Base-by-base conservation (phyloP, 345 rosid genomes). In the Melaleuca alternifolia region DNA sequence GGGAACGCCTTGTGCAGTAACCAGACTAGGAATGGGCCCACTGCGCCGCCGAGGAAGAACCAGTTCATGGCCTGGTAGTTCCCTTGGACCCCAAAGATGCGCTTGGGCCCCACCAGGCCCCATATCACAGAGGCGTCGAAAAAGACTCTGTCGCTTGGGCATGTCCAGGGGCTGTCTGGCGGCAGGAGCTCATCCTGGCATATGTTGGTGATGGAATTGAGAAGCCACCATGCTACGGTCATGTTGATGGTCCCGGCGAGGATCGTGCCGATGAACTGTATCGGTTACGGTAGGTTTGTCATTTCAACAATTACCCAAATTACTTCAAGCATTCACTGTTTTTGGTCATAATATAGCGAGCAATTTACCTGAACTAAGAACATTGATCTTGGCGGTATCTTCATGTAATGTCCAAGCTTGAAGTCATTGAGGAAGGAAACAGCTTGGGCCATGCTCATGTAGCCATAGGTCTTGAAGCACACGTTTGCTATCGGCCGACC, bases 331-430 rank as follows among this genome's bases (percentile, higher is more conserved):
- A 84, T 59, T 1, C 44, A 28, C 44, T 50, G 53, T 51, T 65
- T 76, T 53, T 26, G 33, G 83, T 76, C 48, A 9, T 79, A 79
- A 54, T 3, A 3, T 26, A 50, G 13, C 75, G 37, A 76, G 12
- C 76, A 85, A 89, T 50, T 48, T 91, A 92, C 95, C 97, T 94
- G 98, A 90, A 95, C 98, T 90, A 95, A 90, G 94, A 95, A 96
- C 98, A 96, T 95, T 44, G 98, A 95, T 88, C 96, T 91, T 85
- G 98, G 98, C 84, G 98, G 99, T 79, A 96, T 96, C 93, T 96
- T 96, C 99, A 96, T 95, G 91, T 95, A 95, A 86, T 96, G 98
- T 83, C 99, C 98, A 48, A 94, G 94, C 92, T 96, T 96, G 93
- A 96, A 96, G 91, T 95, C 98, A 77, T 86, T 94, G 85, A 95